Evolutionary conservation across 164 flowering plant genomes (phyloP).

Genomic region (Warburgia ugandensis): DNA sequence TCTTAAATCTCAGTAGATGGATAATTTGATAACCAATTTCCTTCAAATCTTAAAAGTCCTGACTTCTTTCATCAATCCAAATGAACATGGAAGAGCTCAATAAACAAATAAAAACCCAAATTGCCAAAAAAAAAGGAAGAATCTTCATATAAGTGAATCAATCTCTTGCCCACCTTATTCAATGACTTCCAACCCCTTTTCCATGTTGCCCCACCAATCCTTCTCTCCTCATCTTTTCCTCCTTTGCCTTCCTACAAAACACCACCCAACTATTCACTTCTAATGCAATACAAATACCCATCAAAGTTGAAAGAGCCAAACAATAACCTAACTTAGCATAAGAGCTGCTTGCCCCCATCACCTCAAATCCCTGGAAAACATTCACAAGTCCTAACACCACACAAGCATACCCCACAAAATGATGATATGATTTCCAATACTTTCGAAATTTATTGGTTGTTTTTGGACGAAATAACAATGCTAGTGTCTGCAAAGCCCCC

Average conservation of each 20-base stretch:
- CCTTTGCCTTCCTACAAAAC: slow-evolving; percentile 79
- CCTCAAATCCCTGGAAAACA: slow-evolving; percentile 82
- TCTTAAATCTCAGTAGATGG: too few species aligned
- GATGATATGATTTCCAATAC: slow-evolving; percentile 98
- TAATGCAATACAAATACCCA: slow-evolving; percentile 68
- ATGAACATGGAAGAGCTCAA: too few species aligned
- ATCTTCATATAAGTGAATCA: too few species aligned
- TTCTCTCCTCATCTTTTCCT: slow-evolving; percentile 80
- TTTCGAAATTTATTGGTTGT: slow-evolving; percentile 72
- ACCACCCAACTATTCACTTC: slow-evolving; percentile 93
- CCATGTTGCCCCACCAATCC: slow-evolving; percentile 41
- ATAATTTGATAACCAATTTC: too few species aligned
- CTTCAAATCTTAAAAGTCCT: too few species aligned
- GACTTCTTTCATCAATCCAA: too few species aligned
- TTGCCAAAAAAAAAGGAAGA: too few species aligned
- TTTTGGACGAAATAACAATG: slow-evolving; percentile 76
- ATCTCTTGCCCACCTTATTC: too few species aligned
- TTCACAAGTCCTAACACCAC: slow-evolving; percentile 85
- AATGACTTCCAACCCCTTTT: slow-evolving; percentile 22
- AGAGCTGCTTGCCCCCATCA: slow-evolving; percentile 55
- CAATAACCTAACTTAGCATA: slow-evolving; percentile 63
- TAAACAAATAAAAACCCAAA: too few species aligned
- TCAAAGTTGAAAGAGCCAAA: slow-evolving; percentile 48
- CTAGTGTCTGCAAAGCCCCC: slow-evolving; percentile 72
- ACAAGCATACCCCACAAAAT: slow-evolving; percentile 92